Base-by-base conservation (phyloP, 164 flowering plant species). In the Vitis amurensis region DNA sequence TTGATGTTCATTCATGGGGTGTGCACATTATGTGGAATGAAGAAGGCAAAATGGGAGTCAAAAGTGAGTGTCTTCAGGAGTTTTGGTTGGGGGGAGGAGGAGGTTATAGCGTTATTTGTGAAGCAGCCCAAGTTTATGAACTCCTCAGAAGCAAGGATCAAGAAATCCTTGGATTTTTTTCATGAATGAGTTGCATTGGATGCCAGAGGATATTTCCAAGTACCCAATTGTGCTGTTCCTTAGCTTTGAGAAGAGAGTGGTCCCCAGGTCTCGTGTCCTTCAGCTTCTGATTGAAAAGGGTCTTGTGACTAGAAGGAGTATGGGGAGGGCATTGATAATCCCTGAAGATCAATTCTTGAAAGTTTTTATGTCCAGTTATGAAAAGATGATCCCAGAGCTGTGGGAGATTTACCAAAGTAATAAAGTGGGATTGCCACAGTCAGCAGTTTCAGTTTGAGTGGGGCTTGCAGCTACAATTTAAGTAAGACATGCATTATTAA, bases 111-210 rank as follows among this genome's bases (percentile, higher is more conserved):
- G 2, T 13, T 66, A 49, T 66, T 66, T 52, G 59, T 52, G 17
- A 65, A 65, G 68, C 59, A 65, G 11, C 68, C 68, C 11, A n/a
- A 51, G 58, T 13, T 65, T 52, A 65, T 65, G 68, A 23, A 52
- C 13, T 11, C 48, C n/a, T 65, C 68, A 4, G 44, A n/a, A 15
- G 58, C 23, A 58, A 29, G 29, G 16, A 19, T 65, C 15, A 19
- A 52, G 59, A 50, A 52, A 49, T 5, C 27, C 5, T 65, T 65
- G 68, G 30, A 7, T 19, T 65, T 48, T 11, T 64, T 64, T 0
- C n/a, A 64, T 50, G 67, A 64, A 64, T 11, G 31, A 16, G 56
- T 19, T 64, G 16, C 9, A 27, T 14, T 65, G 68, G 68, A 65
- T 48, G 3, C 9, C 14, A 2, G 44, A 51, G 3, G 44, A 65